A percentile compares a stretch with the other conserved stretches of the same genome.
Evolutionary conservation across 129 eudicot genomes (phyloP).

Genomic region (Escallonia rubra): DNA sequence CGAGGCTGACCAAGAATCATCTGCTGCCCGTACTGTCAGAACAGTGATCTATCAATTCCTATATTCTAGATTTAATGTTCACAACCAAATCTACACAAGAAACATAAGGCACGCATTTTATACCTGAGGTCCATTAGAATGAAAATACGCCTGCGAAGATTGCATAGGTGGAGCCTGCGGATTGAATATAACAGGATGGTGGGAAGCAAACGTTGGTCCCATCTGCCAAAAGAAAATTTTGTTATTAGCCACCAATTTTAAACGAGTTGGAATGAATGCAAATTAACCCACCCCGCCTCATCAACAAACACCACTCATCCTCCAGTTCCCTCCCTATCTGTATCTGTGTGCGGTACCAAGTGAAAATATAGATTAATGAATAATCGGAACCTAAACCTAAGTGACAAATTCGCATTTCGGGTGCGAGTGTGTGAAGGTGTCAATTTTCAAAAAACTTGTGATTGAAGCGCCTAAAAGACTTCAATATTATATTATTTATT

Average conservation of each 20-base stretch:
- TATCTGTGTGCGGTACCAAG: too few relatives aligned
- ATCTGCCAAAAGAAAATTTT: conserved; percentile 39
- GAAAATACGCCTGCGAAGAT: conserved; percentile 65
- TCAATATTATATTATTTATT: too few relatives aligned
- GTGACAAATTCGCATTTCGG: too few relatives aligned
- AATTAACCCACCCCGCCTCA: too few relatives aligned
- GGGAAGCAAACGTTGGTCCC: conserved; percentile 67
- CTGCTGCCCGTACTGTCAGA: conserved; percentile 78
- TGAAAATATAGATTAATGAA: too few relatives aligned
- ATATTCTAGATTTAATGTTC: background rate
- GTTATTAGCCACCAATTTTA: background rate
- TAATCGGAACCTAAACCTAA: too few relatives aligned
- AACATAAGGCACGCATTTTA: background rate
- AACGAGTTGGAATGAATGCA: background rate
- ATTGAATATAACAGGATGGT: conserved; percentile 67
- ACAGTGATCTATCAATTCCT: background rate
- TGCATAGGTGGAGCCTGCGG: conserved; percentile 71
- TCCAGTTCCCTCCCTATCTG: too few relatives aligned
- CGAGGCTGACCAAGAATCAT: conserved; percentile 83
- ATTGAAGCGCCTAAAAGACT: too few relatives aligned
- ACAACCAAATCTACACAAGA: background rate
- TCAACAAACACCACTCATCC: too few relatives aligned
- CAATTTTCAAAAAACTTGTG: too few relatives aligned
- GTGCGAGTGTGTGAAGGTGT: too few relatives aligned
- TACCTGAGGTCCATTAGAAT: conserved; percentile 87